phyloP scores from a whole-genome alignment of 2,329 filamentous ascomycete species.

The Fusarium sp. region DNA sequence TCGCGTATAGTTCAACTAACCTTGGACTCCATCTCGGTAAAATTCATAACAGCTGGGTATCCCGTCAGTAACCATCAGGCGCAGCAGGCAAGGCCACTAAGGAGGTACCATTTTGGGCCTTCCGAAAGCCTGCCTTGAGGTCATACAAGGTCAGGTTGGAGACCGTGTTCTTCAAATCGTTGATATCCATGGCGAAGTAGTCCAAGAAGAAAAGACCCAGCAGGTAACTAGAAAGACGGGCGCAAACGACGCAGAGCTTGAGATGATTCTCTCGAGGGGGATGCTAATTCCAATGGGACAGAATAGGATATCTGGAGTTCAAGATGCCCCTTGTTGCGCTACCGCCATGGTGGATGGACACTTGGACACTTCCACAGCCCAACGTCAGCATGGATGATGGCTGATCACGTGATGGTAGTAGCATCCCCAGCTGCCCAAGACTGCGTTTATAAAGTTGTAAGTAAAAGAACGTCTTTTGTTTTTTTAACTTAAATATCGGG shows the following conservation, averaged over 20 bases:
- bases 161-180: slow-evolving; percentile 86
- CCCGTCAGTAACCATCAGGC: slow-evolving; percentile 48
- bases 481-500: background rate
- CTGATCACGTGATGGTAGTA: slow-evolving; percentile 22
- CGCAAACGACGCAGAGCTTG: slow-evolving; percentile 19
- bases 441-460: background rate
- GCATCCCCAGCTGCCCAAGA: background rate
- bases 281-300: slow-evolving; percentile 21
- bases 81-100: slow-evolving; percentile 19
- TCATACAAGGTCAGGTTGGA: slow-evolving; percentile 95
- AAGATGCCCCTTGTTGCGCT: slow-evolving; percentile 46
- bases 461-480: background rate
- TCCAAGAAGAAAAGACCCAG: slow-evolving; percentile 35
- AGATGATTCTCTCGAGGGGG: slow-evolving; percentile 22
- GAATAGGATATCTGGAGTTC: slow-evolving; percentile 29
- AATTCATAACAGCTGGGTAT: slow-evolving; percentile 91
- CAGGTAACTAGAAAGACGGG: background rate
- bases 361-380: slow-evolving; percentile 46
- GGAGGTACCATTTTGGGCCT: slow-evolving; percentile 90
- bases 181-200: slow-evolving; percentile 78
- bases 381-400: slow-evolving; percentile 41
- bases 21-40: slow-evolving; percentile 90
- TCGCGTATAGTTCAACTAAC: slow-evolving; percentile 52
- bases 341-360: slow-evolving; percentile 48
- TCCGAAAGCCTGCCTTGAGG: slow-evolving; percentile 92